A percentile compares a stretch with the other conserved stretches of the same genome.
These are phyloP conservation scores for Dendrobium officinale DNA, from an alignment of 106 monocot species.

Conservation along the genomic window DNA sequence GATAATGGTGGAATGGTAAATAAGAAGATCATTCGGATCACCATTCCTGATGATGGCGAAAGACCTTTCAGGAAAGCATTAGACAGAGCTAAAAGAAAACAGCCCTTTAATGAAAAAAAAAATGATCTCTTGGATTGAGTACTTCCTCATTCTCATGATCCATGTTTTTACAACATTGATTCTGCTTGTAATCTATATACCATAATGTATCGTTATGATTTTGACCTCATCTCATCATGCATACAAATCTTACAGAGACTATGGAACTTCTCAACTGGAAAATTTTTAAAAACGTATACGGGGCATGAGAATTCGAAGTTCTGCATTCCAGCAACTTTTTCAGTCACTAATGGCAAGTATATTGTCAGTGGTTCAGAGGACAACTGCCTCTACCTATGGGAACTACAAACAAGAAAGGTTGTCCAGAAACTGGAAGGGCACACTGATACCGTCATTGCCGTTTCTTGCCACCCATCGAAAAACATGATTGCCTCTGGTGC, in stretches of 20 bases:
- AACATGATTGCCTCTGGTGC: conserved; percentile 61
- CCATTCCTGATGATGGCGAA: no score
- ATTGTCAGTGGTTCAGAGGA: conserved; percentile 68
- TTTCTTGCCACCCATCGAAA: conserved; percentile 44
- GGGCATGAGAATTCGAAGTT: conserved; percentile 52
- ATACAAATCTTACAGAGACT: conserved; percentile 34
- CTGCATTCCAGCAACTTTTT: conserved; percentile 55
- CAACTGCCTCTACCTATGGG: conserved; percentile 55
- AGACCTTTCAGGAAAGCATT: no score
- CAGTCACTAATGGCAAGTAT: conserved; percentile 63
- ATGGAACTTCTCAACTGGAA: conserved; percentile 63
- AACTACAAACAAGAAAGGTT: conserved; percentile 47
- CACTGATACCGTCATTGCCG: conserved; percentile 43
- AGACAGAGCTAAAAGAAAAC: no score
- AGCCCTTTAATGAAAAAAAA: no score
- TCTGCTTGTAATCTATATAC: no score
- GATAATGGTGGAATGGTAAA: no score
- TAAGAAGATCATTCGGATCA: no score
- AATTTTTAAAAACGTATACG: conserved; percentile 49
- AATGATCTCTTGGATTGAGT: no score
- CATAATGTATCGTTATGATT: no score
- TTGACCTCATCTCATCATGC: background rate
- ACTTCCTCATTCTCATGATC: no score
- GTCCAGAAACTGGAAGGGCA: conserved; percentile 58
- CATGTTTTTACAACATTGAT: no score